Base-by-base conservation (phyloP, 192 early-diverging fungal species). In the Nowakowskiella sp. region DNA sequence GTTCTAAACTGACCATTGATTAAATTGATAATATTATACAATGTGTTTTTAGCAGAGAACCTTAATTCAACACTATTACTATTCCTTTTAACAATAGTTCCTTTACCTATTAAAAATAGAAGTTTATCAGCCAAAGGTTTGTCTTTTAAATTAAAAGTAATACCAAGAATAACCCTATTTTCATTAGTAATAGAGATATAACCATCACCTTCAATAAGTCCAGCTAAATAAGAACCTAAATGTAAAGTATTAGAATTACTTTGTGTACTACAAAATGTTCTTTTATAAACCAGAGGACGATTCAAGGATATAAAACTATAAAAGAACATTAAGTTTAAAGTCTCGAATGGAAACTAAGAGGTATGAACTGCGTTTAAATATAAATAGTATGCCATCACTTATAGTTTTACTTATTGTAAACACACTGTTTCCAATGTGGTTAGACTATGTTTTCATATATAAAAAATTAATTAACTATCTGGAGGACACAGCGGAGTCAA, bases 1-100 rank as follows among this genome's bases (percentile, higher is more conserved):
- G 70, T 71, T 60, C 70, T 57, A 49, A 62, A 32, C 30, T 63
- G 29, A 44, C 68, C 68, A 67, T 71, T 71, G 5, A 71, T 44
- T 56, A 65, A 29, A 28, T 24, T 27, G 33, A 71, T 57, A 27
- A 69, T 44, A 28, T 57, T 42, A 16, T 55, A 65, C 54, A 70
- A 51, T 50, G 23, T 51, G 53, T 62, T 49, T 27, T 57, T 51
- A 49, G 66, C 48, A 49, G 48, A 61, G 31, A 69, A 55, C 49
- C 47, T 66, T 55, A 71, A 57, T 32, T 55, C 65, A 42, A 28
- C 36, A 62, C 50, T 47, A 61, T 69, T 65, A 22, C 67, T 45
- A 39, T 44, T 74, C 39, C 31, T 53, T 69, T 69, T 71, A 44
- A 42, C 44, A 42, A 61, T 62, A 71, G 72, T 55, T 53, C 62